Base-by-base conservation (phyloP, 192 early-diverging fungal genomes). In the Spinellus fusiger region DNA sequence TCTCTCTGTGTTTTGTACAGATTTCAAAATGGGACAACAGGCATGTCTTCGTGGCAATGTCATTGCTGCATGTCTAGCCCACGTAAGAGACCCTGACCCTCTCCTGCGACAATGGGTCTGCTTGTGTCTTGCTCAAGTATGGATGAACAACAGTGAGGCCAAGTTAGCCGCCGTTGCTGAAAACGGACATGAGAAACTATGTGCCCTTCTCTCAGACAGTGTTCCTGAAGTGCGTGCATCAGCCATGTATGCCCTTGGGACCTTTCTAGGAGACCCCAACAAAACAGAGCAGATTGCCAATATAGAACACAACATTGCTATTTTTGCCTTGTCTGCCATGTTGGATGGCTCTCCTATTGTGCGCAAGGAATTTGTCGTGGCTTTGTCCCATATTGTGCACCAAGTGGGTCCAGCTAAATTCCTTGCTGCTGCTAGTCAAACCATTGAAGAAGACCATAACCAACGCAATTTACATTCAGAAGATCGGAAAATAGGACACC, bases 321-420 rank as follows among this genome's bases (percentile, higher is more conserved):
- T 84, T 33, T 82, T 73, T 63, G 75, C 85, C 22, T 73, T 87
- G 46, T 76, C 74, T 47, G 84, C 84, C 3, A 83, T 85, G 15
- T 67, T 83, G 8, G 96, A 98, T 71, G 92, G 86, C 27, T 90
- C 87, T 13, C 92, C 94, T 20, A 80, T 95, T 62, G 96, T 98
- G 12, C 82, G 96, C 35, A 82, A 84, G 64, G 94, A 98, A 68
- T 81, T 96, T 6, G 92, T 90, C 28, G 70, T 84, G 33, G 78
- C 85, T 12, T 73, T 98, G 18, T 89, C 89, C 10, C 74, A 81
- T 38, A 74, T 91, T 29, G 90, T 93, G 12, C 73, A 83, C 57
- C 77, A 86, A n/a, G 84, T 67, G 13, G 63, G 91, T 33, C 62
- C 75, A 49, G 73, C 73, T 15, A 74, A 82, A 9, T 87, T 92